Percentiles rank a stretch among this genome's conserved stretches.
Conservation (phyloP, 2,329 filamentous ascomycete species). For the Ceratocystis huliohia region DNA sequence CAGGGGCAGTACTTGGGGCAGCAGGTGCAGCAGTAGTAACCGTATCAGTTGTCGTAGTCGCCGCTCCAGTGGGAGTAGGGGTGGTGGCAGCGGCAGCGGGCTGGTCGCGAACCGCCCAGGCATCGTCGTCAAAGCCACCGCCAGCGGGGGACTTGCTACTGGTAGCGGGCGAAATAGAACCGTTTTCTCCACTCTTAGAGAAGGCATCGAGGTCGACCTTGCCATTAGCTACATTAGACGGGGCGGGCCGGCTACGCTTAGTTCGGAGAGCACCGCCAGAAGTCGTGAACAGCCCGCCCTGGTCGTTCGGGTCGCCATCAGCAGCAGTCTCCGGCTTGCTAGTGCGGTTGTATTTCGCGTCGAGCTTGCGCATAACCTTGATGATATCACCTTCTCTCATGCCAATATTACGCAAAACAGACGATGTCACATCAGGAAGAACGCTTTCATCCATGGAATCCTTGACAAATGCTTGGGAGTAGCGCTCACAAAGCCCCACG, state of each 20-base stretch:
- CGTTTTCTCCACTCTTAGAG: slow-evolving; percentile 39
- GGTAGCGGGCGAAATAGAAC: slow-evolving; percentile 22
- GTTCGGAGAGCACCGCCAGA: slow-evolving; percentile 84
- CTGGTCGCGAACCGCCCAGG: slow-evolving; percentile 76
- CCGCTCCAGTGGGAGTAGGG: neutral
- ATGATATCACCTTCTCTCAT: slow-evolving; percentile 92
- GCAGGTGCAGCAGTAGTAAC: slow-evolving; percentile 27
- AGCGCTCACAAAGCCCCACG: slow-evolving; percentile 85
- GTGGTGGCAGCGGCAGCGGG: neutral
- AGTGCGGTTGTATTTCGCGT: slow-evolving; percentile 62
- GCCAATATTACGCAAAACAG: slow-evolving; percentile 74
- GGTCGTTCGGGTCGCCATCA: slow-evolving; percentile 46
- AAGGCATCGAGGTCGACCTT: slow-evolving; percentile 81
- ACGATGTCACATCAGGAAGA: slow-evolving; percentile 74
- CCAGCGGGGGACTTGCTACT: slow-evolving; percentile 25
- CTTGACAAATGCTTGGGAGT: slow-evolving; percentile 73
- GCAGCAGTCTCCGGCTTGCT: slow-evolving; percentile 43
- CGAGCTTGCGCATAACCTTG: slow-evolving; percentile 81
- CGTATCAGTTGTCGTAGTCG: neutral
- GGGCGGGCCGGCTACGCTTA: slow-evolving; percentile 84
- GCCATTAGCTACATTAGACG: slow-evolving; percentile 74
- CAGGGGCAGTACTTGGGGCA: slow-evolving; percentile 24
- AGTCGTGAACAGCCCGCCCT: slow-evolving; percentile 72
- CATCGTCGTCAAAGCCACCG: slow-evolving; percentile 82
- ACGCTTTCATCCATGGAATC: slow-evolving; percentile 96